These are phyloP conservation scores for Boletus rubroflammeus DNA, from an alignment of 768 basidiomycete species.

Conservation along the genomic window DNA sequence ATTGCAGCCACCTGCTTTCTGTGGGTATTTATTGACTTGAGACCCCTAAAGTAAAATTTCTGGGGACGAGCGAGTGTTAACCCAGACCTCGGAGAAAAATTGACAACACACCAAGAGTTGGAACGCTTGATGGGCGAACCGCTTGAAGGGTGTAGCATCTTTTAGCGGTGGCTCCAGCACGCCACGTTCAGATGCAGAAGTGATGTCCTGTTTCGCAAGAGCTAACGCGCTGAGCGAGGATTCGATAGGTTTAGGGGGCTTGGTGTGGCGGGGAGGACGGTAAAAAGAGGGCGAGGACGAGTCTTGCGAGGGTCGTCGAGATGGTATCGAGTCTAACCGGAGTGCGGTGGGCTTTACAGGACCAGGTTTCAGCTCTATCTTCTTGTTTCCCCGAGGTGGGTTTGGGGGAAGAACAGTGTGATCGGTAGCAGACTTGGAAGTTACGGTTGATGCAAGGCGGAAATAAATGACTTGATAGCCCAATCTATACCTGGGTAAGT, in stretches of 20 bases:
- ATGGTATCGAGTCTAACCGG: slow-evolving; percentile 15
- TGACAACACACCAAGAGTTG: slow-evolving; percentile 41
- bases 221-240: slow-evolving; percentile 38
- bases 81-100: neutral
- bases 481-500: slow-evolving; percentile 2
- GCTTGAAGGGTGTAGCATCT: slow-evolving; percentile 53
- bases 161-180: slow-evolving; percentile 64
- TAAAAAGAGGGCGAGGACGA: slow-evolving; percentile 25
- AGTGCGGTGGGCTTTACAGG: slow-evolving; percentile 48
- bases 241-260: slow-evolving; percentile 18
- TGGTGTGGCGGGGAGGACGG: slow-evolving; percentile 23
- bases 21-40: slow-evolving; percentile 68
- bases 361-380: slow-evolving; percentile 61
- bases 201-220: slow-evolving; percentile 57
- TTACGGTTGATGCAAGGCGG: slow-evolving; percentile 29
- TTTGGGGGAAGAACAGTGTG: slow-evolving; percentile 27
- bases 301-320: slow-evolving; percentile 22
- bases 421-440: slow-evolving; percentile 25
- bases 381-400: slow-evolving; percentile 36
- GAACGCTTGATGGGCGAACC: slow-evolving; percentile 46
- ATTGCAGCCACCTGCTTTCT: slow-evolving; percentile 54
- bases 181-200: slow-evolving; percentile 63
- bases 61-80: slow-evolving; percentile 21
- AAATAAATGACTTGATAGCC: slow-evolving; percentile 3
- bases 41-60: slow-evolving; percentile 84